Conservation (phyloP, 495 filamentous ascomycete species). For the Peziza echinospora region DNA sequence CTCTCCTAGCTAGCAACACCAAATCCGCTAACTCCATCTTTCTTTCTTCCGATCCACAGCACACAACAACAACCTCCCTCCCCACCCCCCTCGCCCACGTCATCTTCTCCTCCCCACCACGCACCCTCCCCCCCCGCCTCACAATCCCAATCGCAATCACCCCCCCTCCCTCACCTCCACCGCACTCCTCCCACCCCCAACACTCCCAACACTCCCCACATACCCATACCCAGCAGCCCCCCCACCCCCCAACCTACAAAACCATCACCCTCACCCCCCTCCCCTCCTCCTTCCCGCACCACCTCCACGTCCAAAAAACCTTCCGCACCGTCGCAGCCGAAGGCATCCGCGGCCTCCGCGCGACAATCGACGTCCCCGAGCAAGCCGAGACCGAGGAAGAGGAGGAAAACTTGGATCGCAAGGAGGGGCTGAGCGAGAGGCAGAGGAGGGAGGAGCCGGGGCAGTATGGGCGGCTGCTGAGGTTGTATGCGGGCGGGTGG, state of each 20-base stretch:
- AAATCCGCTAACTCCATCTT: too few relatives aligned
- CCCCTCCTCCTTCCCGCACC: conserved; percentile 6
- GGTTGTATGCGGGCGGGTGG: conserved; percentile 5
- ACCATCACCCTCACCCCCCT: conserved; percentile 7
- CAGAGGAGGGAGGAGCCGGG: conserved; percentile 1
- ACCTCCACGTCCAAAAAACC: conserved; percentile 2
- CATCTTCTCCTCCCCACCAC: conserved; percentile 4
- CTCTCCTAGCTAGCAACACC: too few relatives aligned
- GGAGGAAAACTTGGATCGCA: not conserved
- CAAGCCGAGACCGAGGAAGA: not conserved
- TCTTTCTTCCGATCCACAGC: conserved; percentile 3
- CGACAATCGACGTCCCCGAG: not conserved
- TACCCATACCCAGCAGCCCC: conserved; percentile 4
- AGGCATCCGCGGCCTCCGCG: not conserved
- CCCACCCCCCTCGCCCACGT: conserved; percentile 9
- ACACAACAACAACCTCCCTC: conserved; percentile 7
- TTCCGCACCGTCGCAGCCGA: conserved; percentile 1
- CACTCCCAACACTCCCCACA: not conserved
- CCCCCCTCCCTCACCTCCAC: not conserved
- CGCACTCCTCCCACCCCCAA: not conserved
- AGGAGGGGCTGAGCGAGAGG: not conserved
- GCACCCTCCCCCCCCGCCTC: conserved; percentile 6
- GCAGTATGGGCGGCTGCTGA: conserved; percentile 4
- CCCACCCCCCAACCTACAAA: conserved; percentile 4
- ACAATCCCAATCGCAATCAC: not conserved